Percentiles rank a stretch among this genome's conserved stretches.
phyloP scores from a whole-genome alignment of 257 asterid genomes.

The Fraxinus excelsior region DNA sequence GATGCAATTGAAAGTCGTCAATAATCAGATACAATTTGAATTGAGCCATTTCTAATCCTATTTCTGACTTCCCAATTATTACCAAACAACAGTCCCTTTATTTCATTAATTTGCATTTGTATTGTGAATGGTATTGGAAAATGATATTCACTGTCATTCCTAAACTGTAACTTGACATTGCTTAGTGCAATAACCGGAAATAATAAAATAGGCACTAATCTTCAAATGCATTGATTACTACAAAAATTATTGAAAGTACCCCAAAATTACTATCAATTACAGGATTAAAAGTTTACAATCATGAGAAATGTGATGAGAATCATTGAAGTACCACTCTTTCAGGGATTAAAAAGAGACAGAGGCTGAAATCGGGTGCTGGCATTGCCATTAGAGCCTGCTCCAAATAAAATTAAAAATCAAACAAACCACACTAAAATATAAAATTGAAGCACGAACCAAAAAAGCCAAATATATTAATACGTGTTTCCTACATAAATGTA shows the following conservation, averaged over 20 bases:
- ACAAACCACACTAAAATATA: background rate
- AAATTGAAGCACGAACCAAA: no score
- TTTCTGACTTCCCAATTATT: background rate
- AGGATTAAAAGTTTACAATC: background rate
- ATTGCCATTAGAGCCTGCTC: conserved; percentile 92
- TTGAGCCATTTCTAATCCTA: background rate
- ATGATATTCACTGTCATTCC: background rate
- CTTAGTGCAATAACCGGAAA: no score
- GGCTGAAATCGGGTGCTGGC: conserved; percentile 96
- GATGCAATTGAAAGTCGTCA: background rate
- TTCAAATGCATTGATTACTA: no score
- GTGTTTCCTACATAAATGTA: no score
- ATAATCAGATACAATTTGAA: background rate
- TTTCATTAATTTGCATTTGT: no score
- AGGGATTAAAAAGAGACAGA: conserved; percentile 82
- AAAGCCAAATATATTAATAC: no score
- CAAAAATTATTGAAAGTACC: background rate
- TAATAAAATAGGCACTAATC: no score
- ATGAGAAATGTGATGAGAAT: background rate
- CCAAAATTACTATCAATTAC: background rate
- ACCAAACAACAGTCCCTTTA: background rate
- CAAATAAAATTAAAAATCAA: background rate
- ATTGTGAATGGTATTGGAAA: background rate
- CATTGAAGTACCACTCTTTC: conserved; percentile 75
- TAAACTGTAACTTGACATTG: no score